Evolutionary conservation across 2,329 filamentous ascomycete species (phyloP).

Genomic region (Paecilomyces sp.): DNA sequence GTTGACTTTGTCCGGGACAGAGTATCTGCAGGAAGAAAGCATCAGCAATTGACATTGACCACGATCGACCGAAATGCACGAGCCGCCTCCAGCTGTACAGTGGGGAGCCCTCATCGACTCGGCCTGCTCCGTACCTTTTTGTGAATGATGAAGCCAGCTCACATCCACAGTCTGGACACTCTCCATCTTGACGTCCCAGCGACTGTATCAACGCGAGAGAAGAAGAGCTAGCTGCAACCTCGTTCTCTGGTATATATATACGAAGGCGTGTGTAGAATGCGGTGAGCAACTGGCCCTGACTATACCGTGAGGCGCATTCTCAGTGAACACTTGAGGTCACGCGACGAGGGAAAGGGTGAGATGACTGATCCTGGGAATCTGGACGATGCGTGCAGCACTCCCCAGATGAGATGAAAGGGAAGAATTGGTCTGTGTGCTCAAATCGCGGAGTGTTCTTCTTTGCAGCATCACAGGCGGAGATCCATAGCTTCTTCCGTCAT

Average conservation of each 20-base stretch:
- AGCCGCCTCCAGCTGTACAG: background rate
- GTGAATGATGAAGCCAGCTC: slow-evolving; percentile 81
- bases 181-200: slow-evolving; percentile 55
- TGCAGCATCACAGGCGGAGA: slow-evolving; percentile 5
- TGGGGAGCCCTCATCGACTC: background rate
- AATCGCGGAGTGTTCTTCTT: background rate
- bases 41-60: slow-evolving; percentile 1
- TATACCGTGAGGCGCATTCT: background rate
- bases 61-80: background rate
- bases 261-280: background rate
- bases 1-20: slow-evolving; percentile 29
- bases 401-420: background rate
- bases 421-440: background rate
- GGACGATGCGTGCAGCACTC: background rate
- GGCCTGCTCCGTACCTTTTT: slow-evolving; percentile 59
- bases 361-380: background rate
- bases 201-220: background rate
- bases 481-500: slow-evolving; percentile 10
- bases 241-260: background rate
- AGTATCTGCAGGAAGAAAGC: slow-evolving; percentile 16
- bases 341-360: background rate
- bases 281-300: background rate
- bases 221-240: background rate
- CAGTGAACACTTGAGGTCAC: background rate
- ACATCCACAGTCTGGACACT: slow-evolving; percentile 77